Evolutionary conservation across 257 asterid species (phyloP).

Genomic region (Ehretia macrophylla): DNA sequence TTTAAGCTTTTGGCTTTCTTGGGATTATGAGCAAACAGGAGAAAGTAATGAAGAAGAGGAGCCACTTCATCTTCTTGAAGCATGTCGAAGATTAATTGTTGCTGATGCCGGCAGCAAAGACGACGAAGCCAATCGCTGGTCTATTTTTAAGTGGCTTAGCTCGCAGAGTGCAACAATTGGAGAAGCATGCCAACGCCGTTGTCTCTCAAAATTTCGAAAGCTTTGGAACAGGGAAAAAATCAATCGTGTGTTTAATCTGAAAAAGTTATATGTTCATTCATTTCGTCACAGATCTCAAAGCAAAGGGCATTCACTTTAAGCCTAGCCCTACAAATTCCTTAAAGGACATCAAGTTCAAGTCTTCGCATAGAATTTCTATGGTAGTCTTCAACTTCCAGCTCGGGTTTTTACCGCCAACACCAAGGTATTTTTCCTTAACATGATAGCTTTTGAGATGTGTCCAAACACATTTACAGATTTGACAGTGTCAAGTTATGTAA

Average conservation of each 20-base stretch:
- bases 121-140: too few species aligned
- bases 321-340: conserved; percentile 12
- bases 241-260: too few species aligned
- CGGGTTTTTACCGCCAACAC: conserved; percentile 9
- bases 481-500: conserved; percentile 16
- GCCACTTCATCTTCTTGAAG: too few species aligned
- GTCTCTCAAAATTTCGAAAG: too few species aligned
- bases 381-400: conserved; percentile 17
- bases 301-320: conserved; percentile 30
- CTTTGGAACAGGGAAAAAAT: too few species aligned
- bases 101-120: too few species aligned
- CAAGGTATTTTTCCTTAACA: conserved; percentile 17
- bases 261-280: background rate
- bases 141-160: too few species aligned
- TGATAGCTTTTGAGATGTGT: conserved; percentile 30
- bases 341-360: conserved; percentile 13
- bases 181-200: too few species aligned
- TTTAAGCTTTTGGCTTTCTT: background rate
- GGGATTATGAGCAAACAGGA: too few species aligned
- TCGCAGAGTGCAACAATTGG: too few species aligned
- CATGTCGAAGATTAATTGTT: too few species aligned
- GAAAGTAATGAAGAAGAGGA: too few species aligned
- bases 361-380: conserved; percentile 16
- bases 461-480: background rate
- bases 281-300: conserved; percentile 29